Conservation (phyloP, 225 moss, liverwort and hornwort genomes). For the Neckera pumila region DNA sequence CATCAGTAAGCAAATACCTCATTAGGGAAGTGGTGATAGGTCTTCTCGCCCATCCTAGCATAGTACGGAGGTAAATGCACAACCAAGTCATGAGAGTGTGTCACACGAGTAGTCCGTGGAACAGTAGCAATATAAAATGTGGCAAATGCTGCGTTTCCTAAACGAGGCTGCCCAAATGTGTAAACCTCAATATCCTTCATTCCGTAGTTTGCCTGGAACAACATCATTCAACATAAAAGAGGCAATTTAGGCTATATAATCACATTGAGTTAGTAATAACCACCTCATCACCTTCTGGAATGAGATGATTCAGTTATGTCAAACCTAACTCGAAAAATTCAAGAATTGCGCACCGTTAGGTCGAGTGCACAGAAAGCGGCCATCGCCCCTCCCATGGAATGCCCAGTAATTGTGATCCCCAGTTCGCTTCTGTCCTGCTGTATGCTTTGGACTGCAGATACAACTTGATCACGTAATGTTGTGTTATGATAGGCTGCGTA, state of each 20-base stretch:
- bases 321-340: neutral
- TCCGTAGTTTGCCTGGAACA: conserved; percentile 53
- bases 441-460: conserved; percentile 34
- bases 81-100: conserved; percentile 85
- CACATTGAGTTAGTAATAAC: neutral
- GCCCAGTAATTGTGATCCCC: conserved; percentile 62
- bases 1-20: conserved; percentile 35
- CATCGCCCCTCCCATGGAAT: conserved; percentile 99
- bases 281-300: neutral
- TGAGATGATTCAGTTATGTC: neutral
- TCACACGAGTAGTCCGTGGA: conserved; percentile 73
- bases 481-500: conserved; percentile 95
- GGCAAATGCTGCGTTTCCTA: conserved; percentile 85
- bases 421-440: conserved; percentile 43
- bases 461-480: conserved; percentile 54
- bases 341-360: conserved; percentile 41
- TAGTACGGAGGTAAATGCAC: conserved; percentile 93
- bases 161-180: conserved; percentile 93
- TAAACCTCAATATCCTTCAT: conserved; percentile 46
- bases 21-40: conserved; percentile 91
- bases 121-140: conserved; percentile 57
- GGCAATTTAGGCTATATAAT: neutral
- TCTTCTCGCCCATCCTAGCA: conserved; percentile 60
- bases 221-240: neutral
- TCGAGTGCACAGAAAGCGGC: conserved; percentile 92